phyloP scores from a whole-genome alignment of 345 rosid species.

The Gossypium stocksii region DNA sequence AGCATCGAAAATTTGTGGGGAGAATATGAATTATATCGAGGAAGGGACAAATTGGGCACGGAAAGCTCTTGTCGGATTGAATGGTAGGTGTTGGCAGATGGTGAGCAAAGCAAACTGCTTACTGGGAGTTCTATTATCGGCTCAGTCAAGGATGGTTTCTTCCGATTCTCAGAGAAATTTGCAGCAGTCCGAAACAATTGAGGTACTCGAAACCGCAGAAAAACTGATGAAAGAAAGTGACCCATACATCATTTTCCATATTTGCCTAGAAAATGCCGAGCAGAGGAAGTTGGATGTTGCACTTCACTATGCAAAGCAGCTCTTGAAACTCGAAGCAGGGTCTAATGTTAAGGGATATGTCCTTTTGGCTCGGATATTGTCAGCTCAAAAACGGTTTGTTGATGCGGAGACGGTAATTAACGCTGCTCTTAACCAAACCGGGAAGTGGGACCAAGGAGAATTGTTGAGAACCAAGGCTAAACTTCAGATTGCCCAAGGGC shows the following conservation, averaged over 20 bases:
- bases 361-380: slow-evolving; percentile 59
- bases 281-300: slow-evolving; percentile 68
- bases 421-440: slow-evolving; percentile 64
- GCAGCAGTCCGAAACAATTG: slow-evolving; percentile 45
- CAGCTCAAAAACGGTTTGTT: slow-evolving; percentile 52
- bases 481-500: slow-evolving; percentile 63
- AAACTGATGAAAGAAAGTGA: slow-evolving; percentile 40
- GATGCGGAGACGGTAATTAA: slow-evolving; percentile 55
- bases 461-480: slow-evolving; percentile 69
- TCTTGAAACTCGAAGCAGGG: slow-evolving; percentile 50
- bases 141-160: slow-evolving; percentile 35
- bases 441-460: slow-evolving; percentile 69
- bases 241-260: slow-evolving; percentile 36
- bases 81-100: slow-evolving; percentile 33
- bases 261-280: slow-evolving; percentile 60
- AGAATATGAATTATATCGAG: slow-evolving; percentile 32
- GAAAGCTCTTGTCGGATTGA: slow-evolving; percentile 35
- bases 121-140: slow-evolving; percentile 45
- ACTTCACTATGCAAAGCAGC: slow-evolving; percentile 44
- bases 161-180: slow-evolving; percentile 37
- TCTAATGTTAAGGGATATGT: slow-evolving; percentile 43
- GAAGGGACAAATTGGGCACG: slow-evolving; percentile 49
- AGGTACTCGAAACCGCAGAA: slow-evolving; percentile 49
- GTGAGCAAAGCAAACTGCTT: slow-evolving; percentile 42
- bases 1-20: slow-evolving; percentile 68